Conservation (phyloP, 768 basidiomycete species). For the Boletus subparvulus region DNA sequence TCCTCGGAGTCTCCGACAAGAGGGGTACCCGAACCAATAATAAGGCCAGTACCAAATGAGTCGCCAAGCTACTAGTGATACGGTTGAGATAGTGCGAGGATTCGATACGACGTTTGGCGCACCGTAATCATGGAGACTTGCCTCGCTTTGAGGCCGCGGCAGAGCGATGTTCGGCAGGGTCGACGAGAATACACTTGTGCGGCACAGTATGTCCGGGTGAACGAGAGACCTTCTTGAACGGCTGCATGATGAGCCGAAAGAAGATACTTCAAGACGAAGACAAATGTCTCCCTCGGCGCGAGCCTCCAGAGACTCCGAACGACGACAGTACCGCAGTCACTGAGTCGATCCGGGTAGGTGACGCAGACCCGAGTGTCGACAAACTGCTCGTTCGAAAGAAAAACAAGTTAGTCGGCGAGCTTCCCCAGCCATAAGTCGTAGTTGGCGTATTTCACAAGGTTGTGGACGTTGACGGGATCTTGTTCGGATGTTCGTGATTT, state of each 20-base stretch:
- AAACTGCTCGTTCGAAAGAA: neutral
- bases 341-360: neutral
- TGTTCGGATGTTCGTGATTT: neutral
- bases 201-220: neutral
- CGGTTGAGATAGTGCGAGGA: neutral
- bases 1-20: slow-evolving; percentile 41
- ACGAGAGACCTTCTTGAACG: neutral
- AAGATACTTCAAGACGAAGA: neutral
- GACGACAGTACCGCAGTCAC: too few relatives aligned
- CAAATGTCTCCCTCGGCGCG: neutral
- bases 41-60: slow-evolving; percentile 54
- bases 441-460: neutral
- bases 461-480: too few relatives aligned
- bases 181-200: slow-evolving; percentile 24
- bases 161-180: slow-evolving; percentile 39
- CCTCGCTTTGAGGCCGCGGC: slow-evolving; percentile 50
- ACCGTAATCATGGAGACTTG: slow-evolving; percentile 60
- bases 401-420: neutral
- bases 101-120: slow-evolving; percentile 6
- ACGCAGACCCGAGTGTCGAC: neutral
- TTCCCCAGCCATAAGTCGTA: neutral
- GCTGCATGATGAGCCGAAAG: neutral
- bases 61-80: slow-evolving; percentile 43
- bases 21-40: slow-evolving; percentile 60
- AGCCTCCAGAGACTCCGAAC: neutral